Conservation (phyloP, 208 protist species). For the Entamoeba invadens region DNA sequence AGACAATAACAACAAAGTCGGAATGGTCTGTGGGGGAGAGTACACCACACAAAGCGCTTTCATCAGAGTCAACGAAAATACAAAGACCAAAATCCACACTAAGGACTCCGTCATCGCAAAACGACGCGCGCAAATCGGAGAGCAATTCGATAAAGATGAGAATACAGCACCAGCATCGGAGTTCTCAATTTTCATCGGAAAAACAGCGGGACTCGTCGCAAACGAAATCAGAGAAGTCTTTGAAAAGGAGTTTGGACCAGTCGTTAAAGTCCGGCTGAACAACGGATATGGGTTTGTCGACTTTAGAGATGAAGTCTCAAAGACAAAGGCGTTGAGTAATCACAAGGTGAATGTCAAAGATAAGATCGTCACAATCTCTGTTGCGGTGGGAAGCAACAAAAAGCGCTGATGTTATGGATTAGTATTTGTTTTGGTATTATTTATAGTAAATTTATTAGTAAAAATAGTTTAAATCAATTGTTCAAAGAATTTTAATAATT, state of each 20-base stretch:
- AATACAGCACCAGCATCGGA: not conserved
- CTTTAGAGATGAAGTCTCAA: not conserved
- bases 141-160: not conserved
- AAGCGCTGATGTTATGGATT: too few relatives aligned
- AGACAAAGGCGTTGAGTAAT: not conserved
- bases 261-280: not conserved
- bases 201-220: not conserved
- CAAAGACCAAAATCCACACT: not conserved
- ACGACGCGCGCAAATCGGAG: not conserved
- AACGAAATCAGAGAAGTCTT: not conserved
- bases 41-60: not conserved
- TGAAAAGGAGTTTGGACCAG: not conserved
- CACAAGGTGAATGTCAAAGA: not conserved
- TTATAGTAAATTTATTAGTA: too few relatives aligned
- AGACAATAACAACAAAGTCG: not conserved
- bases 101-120: not conserved
- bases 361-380: not conserved
- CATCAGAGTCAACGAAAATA: not conserved
- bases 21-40: not conserved
- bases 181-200: not conserved
- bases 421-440: too few relatives aligned
- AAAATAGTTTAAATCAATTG: too few relatives aligned
- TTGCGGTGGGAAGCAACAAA: not conserved
- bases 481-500: too few relatives aligned
- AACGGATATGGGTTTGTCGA: not conserved